Base-by-base conservation (phyloP, 2,329 filamentous ascomycete species). In the Venturia carpophila region DNA sequence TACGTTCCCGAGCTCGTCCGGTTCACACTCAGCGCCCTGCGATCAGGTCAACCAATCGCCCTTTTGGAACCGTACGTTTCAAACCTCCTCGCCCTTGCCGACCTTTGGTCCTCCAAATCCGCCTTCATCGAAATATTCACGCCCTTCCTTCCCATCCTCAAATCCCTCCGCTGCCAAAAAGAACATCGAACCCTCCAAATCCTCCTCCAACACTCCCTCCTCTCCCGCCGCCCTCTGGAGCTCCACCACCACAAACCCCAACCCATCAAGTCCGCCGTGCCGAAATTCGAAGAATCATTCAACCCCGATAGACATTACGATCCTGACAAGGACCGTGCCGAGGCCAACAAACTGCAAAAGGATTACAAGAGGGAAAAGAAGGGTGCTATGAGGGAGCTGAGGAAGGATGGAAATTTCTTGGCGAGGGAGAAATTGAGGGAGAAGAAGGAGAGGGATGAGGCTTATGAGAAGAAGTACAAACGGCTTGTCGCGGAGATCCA, bases 271-370 rank as follows among this genome's bases (percentile, higher is more conserved):
- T 87, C 86, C 9, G 87, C 85, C 66, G 86, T 97, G 60, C 94
- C 94, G 76, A 96, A 96, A 76, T 99, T 97, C 79, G 94, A 97
- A 79, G 93, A 97, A 74, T 83, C 85, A 66, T 99, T 92, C 83
- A 94, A 96, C 75, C 94, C 94, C 3, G 86, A 90, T 79, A 93
- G 92, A 79, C 94, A 97, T 83, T 97, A 99, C 84, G 95, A 99
- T 74, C 92, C 92, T 0, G 90, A 99, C 77, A 88, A 87, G 70
- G 92, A 96, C 77, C 90, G 94, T 42, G 88, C 90, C 27, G 92
- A 97, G 73, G 78, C 89, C 67, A 87, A 87, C 73, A 94, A 92
- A 76, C 83, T 99, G 73, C 87, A 87, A 79, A 87, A 87, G 68
- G 93, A 97, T 80, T 90, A 92, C 84, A 96, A 96, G 86, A 86